Conservation (phyloP, 352 stramenopile genomes). For the Bremia lactucae region DNA sequence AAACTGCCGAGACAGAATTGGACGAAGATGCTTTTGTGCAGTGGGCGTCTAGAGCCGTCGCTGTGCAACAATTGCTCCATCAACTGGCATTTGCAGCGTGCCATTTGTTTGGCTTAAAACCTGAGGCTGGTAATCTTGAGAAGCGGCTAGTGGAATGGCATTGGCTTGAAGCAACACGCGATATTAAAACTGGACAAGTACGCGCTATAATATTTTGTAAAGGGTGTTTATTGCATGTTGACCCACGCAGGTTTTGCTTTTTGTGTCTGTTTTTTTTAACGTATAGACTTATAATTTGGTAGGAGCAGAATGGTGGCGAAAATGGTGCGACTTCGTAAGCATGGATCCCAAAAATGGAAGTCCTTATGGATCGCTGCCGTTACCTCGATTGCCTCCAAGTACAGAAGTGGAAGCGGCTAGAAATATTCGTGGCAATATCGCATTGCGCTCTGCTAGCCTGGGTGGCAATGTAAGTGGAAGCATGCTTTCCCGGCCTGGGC, state of each 20-base stretch:
- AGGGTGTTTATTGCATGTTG: slow-evolving; percentile 14
- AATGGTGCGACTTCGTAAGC: slow-evolving; percentile 65
- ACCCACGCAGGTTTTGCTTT: slow-evolving; percentile 12
- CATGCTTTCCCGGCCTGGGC: slow-evolving; percentile 34
- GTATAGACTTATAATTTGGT: slow-evolving; percentile 67
- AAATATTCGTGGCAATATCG: slow-evolving; percentile 25
- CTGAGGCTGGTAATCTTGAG: slow-evolving; percentile 50
- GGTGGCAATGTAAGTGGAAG: slow-evolving; percentile 7
- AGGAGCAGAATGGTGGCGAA: slow-evolving; percentile 62
- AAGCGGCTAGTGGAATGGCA: slow-evolving; percentile 65
- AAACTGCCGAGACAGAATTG: slow-evolving; percentile 28
- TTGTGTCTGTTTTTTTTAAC: not conserved
- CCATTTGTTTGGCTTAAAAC: slow-evolving; percentile 68
- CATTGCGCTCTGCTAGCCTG: slow-evolving; percentile 13
- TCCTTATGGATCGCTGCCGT: slow-evolving; percentile 35
- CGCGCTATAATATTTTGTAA: not conserved
- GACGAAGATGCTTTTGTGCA: slow-evolving; percentile 36
- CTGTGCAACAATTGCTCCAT: slow-evolving; percentile 45
- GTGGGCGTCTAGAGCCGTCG: slow-evolving; percentile 31
- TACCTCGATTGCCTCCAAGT: slow-evolving; percentile 40
- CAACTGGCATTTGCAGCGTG: slow-evolving; percentile 66
- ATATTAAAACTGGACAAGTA: slow-evolving; percentile 45
- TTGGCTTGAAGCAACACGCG: slow-evolving; percentile 42
- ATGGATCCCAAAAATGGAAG: slow-evolving; percentile 62
- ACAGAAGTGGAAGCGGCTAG: slow-evolving; percentile 20